Evolutionary conservation across 2,329 filamentous ascomycete genomes (phyloP).

Genomic region (Dactylellina leptospora): DNA sequence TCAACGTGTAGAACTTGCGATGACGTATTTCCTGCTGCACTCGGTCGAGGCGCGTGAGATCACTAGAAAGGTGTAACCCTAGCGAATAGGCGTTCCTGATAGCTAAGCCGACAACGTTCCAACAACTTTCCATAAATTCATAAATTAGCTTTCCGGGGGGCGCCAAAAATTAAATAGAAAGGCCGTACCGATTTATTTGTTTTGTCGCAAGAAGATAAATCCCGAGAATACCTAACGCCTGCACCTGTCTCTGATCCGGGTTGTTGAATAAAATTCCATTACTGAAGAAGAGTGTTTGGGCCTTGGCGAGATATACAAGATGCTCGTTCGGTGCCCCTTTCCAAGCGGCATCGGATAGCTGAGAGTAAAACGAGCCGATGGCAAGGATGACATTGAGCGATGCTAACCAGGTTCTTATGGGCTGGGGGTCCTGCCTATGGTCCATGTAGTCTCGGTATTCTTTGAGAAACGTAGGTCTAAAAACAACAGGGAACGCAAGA

Average conservation of each 20-base stretch:
- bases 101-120: conserved; percentile 56
- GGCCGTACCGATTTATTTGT: conserved; percentile 55
- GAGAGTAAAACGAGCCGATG: conserved; percentile 54
- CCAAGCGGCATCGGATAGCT: conserved; percentile 55
- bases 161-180: no score
- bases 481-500: conserved; percentile 55
- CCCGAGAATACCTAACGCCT: conserved; percentile 55
- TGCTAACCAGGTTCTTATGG: conserved; percentile 55
- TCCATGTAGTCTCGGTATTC: conserved; percentile 54
- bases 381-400: conserved; percentile 55
- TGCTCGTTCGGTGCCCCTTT: conserved; percentile 52
- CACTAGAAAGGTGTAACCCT: conserved; percentile 55
- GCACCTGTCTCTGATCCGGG: conserved; percentile 53
- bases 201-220: conserved; percentile 56
- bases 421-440: conserved; percentile 53
- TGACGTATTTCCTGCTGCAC: conserved; percentile 53
- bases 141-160: conserved; percentile 26
- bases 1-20: conserved; percentile 44
- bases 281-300: conserved; percentile 53
- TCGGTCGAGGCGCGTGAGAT: conserved; percentile 52
- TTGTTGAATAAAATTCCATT: conserved; percentile 55
- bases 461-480: conserved; percentile 51
- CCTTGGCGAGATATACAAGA: conserved; percentile 53
- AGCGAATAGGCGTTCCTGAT: conserved; percentile 54
- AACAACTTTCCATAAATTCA: conserved; percentile 51